A percentile compares a stretch with the other conserved stretches of the same genome.
These are phyloP conservation scores for Claviceps citrina DNA, from an alignment of 2,329 filamentous ascomycete species.

Conservation along the genomic window DNA sequence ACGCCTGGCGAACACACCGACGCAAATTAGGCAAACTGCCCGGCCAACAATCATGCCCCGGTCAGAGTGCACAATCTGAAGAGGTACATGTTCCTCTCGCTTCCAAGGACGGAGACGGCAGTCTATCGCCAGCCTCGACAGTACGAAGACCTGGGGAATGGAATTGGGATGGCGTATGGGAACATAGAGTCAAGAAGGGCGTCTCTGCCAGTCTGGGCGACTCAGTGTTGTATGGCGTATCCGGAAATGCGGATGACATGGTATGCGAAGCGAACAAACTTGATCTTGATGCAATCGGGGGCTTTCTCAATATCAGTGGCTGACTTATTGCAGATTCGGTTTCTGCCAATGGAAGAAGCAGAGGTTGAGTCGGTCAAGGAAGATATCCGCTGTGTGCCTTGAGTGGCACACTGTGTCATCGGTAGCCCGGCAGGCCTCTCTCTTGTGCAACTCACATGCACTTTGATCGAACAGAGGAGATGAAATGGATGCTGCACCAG, in stretches of 20 bases:
- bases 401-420: slow-evolving; percentile 15
- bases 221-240: slow-evolving; percentile 57
- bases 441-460: background rate
- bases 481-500: no score
- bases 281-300: no score
- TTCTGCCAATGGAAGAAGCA: slow-evolving; percentile 45
- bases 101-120: background rate
- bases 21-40: slow-evolving; percentile 17
- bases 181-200: slow-evolving; percentile 68
- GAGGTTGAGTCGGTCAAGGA: slow-evolving; percentile 43
- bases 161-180: slow-evolving; percentile 98
- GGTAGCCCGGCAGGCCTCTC: background rate
- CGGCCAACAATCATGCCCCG: background rate
- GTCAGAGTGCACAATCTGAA: background rate
- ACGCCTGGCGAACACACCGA: slow-evolving; percentile 72
- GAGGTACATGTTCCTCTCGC: background rate
- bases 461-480: background rate
- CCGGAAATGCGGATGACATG: slow-evolving; percentile 50
- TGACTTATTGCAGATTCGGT: slow-evolving; percentile 39
- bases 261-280: slow-evolving; percentile 39
- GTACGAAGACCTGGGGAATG: slow-evolving; percentile 53
- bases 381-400: slow-evolving; percentile 40
- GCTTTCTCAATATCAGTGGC: background rate
- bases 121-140: slow-evolving; percentile 3
- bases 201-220: slow-evolving; percentile 67